phyloP scores from a whole-genome alignment of 257 asterid species.

The Nicotiana tomentosiformis region DNA sequence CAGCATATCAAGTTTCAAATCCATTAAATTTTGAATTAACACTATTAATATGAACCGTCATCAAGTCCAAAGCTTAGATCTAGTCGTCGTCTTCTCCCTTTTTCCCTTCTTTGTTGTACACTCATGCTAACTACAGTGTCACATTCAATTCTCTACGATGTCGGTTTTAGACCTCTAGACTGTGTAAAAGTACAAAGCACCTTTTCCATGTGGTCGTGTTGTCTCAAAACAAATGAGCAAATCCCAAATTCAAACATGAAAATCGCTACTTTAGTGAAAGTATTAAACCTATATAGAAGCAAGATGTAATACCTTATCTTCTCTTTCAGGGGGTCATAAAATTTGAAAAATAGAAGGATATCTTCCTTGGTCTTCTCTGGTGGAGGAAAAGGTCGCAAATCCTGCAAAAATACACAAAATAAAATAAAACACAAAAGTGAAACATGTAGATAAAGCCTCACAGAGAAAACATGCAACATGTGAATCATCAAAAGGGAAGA shows the following conservation, averaged over 20 bases:
- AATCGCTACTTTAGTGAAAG: background rate
- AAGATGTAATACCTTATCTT: constrained; percentile 37
- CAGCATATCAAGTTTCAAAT: background rate
- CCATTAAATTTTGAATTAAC: background rate
- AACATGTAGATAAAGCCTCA: background rate
- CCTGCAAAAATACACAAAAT: constrained; percentile 25
- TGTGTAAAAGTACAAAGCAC: background rate
- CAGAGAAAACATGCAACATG: constrained; percentile 1
- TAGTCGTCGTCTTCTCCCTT: too few relatives aligned
- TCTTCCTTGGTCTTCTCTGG: constrained; percentile 56
- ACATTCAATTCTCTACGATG: background rate
- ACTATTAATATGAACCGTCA: background rate
- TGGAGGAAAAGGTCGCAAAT: constrained; percentile 47
- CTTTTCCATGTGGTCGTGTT: background rate
- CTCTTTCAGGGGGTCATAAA: constrained; percentile 61
- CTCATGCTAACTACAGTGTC: background rate
- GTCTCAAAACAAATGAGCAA: background rate
- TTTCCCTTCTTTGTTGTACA: background rate
- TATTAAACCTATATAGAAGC: constrained; percentile 6
- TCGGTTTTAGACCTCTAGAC: background rate
- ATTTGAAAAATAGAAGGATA: constrained; percentile 63
- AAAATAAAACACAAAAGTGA: background rate
- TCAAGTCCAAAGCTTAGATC: too few relatives aligned
- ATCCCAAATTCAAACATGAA: background rate
- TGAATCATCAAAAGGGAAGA: constrained; percentile 1